Evolutionary conservation across 225 moss, liverwort and hornwort species (phyloP).

Genomic region (Pleurozium schreberi): DNA sequence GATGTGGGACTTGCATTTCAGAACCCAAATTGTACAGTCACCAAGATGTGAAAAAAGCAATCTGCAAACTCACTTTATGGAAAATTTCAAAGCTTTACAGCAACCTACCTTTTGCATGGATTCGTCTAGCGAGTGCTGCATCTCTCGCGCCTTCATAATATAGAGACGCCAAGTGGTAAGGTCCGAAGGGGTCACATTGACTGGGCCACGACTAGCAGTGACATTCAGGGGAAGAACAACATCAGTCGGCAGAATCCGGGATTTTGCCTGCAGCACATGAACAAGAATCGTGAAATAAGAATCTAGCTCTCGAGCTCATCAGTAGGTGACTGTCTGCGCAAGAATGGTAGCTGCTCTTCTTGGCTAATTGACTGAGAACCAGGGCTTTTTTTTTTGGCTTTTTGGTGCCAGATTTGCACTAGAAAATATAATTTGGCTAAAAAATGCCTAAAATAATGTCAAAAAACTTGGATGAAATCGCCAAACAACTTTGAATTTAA

Average conservation of each 20-base stretch:
- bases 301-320: not conserved
- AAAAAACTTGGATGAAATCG: too few relatives aligned
- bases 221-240: constrained; percentile 50
- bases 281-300: not conserved
- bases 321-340: not conserved
- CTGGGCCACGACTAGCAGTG: not conserved
- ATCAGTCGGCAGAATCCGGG: constrained; percentile 77
- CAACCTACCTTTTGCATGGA: constrained; percentile 49
- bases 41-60: not conserved
- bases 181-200: constrained; percentile 21
- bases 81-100: not conserved
- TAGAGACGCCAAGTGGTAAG: constrained; percentile 61
- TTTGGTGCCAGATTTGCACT: too few relatives aligned
- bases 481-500: too few relatives aligned
- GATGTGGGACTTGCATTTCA: not conserved
- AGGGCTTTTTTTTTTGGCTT: too few relatives aligned
- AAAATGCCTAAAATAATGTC: too few relatives aligned
- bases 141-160: constrained; percentile 47
- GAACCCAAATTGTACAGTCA: not conserved
- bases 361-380: not conserved
- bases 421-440: too few relatives aligned
- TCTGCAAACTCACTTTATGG: not conserved
- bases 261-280: constrained; percentile 38
- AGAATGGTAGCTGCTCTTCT: not conserved
- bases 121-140: constrained; percentile 53